These are phyloP conservation scores for Cadophora luteo-olivacea DNA, from an alignment of 2,329 filamentous ascomycete genomes.

Conservation along the genomic window DNA sequence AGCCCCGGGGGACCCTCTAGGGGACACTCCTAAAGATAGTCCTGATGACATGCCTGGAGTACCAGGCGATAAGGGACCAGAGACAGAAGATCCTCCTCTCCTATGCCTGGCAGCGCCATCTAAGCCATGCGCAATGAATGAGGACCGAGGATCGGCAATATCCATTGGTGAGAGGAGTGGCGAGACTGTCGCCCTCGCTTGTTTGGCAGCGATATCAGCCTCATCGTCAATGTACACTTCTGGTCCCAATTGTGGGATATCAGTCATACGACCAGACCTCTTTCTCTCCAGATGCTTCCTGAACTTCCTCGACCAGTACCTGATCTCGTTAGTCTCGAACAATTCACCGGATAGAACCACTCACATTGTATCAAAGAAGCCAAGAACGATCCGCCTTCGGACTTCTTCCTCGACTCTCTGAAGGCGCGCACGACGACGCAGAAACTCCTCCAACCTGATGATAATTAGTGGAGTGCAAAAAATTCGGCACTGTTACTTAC, in stretches of 20 bases:
- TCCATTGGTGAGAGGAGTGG: slow-evolving; percentile 39
- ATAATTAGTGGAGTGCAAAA: slow-evolving; percentile 41
- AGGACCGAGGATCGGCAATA: slow-evolving; percentile 34
- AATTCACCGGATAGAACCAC: slow-evolving; percentile 38
- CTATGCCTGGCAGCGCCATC: slow-evolving; percentile 38
- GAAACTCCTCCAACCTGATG: slow-evolving; percentile 84
- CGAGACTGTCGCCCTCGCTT: slow-evolving; percentile 29
- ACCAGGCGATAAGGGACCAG: slow-evolving; percentile 22
- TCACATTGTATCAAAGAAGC: slow-evolving; percentile 92
- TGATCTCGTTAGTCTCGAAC: slow-evolving; percentile 43
- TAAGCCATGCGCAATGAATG: slow-evolving; percentile 42
- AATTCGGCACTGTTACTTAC: slow-evolving; percentile 51
- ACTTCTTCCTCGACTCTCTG: slow-evolving; percentile 96
- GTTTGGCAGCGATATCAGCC: slow-evolving; percentile 46
- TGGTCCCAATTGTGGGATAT: slow-evolving; percentile 79
- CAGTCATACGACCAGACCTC: slow-evolving; percentile 76
- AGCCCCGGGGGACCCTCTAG: slow-evolving; percentile 24
- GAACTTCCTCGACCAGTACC: slow-evolving; percentile 85
- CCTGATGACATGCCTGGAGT: slow-evolving; percentile 29
- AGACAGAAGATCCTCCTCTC: slow-evolving; percentile 31
- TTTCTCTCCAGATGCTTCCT: slow-evolving; percentile 76
- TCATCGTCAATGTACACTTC: slow-evolving; percentile 91
- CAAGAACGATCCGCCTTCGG: slow-evolving; percentile 84
- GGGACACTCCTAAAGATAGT: slow-evolving; percentile 28
- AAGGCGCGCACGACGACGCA: slow-evolving; percentile 85